Conservation (phyloP, 495 filamentous ascomycete species). For the Aspergillus sclerotioniger region DNA sequence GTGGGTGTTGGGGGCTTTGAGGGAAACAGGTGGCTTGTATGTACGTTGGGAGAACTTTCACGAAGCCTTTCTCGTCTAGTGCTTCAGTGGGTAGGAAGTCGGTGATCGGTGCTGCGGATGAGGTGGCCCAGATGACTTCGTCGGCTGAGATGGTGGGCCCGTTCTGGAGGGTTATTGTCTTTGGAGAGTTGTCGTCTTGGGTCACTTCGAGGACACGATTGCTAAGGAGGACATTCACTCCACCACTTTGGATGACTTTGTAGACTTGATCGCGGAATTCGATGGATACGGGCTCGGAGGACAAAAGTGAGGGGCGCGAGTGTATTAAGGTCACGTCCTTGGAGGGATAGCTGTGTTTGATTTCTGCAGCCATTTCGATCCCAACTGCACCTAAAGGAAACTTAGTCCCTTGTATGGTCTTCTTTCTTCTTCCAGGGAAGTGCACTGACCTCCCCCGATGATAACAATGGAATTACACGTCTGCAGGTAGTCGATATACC, state of each 20-base stretch:
- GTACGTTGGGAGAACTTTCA: conserved; percentile 38
- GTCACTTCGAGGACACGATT: conserved; percentile 1
- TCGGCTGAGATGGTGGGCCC: conserved; percentile 48
- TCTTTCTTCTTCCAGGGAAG: too few relatives aligned
- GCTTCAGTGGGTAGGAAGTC: conserved; percentile 44
- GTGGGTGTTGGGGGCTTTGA: background rate
- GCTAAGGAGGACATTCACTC: conserved; percentile 43
- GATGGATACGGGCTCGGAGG: conserved; percentile 56
- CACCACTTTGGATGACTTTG: conserved; percentile 42
- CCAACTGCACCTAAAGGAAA: conserved; percentile 54
- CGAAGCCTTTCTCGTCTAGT: conserved; percentile 49
- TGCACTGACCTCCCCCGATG: conserved; percentile 31
- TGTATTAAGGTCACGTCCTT: conserved; percentile 57
- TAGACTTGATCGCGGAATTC: conserved; percentile 53
- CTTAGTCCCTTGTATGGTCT: too few relatives aligned
- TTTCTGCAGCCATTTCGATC: conserved; percentile 61
- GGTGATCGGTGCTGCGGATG: conserved; percentile 47
- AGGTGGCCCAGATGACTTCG: conserved; percentile 54
- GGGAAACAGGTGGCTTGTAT: background rate
- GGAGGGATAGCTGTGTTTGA: conserved; percentile 50
- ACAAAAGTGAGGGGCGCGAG: conserved; percentile 55
- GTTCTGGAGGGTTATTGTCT: conserved; percentile 47
- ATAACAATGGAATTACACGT: conserved; percentile 39
- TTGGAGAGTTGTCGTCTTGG: conserved; percentile 28
- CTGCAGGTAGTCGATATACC: conserved; percentile 15